A percentile compares a stretch with the other conserved stretches of the same genome.
These are phyloP conservation scores for Hyphopichia homilentoma DNA, from an alignment of 805 yeast genomes.

Conservation along the genomic window DNA sequence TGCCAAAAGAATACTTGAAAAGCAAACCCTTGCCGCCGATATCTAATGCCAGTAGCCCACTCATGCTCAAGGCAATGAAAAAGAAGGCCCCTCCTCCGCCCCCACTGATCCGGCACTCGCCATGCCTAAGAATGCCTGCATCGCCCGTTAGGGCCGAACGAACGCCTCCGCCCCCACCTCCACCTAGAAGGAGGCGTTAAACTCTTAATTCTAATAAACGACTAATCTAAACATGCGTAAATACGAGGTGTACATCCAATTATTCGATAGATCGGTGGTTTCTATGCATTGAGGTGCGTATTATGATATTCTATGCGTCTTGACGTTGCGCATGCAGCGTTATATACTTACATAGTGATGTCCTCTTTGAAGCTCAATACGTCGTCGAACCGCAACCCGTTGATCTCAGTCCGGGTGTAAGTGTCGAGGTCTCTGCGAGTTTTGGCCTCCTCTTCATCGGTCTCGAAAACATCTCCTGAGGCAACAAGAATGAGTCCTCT, in stretches of 20 bases:
- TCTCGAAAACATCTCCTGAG: constrained; percentile 38
- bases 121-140: too few relatives aligned
- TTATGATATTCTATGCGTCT: background rate
- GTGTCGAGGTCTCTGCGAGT: constrained; percentile 30
- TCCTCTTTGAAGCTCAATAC: constrained; percentile 66
- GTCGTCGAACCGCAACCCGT: constrained; percentile 64
- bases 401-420: constrained; percentile 46
- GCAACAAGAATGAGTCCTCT: constrained; percentile 85
- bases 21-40: constrained; percentile 17
- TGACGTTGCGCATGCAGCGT: background rate
- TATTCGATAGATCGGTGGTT: background rate
- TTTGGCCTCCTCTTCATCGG: constrained; percentile 17
- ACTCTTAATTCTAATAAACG: too few relatives aligned
- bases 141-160: too few relatives aligned
- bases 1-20: constrained; percentile 29
- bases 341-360: constrained; percentile 29
- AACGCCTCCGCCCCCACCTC: constrained; percentile 33
- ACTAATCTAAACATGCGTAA: too few relatives aligned
- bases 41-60: constrained; percentile 14
- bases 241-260: too few relatives aligned
- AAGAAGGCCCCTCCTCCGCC: constrained; percentile 43
- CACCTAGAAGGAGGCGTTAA: constrained; percentile 27
- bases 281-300: background rate
- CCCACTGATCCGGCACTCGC: constrained; percentile 9
- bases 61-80: constrained; percentile 24